Percentiles rank a stretch among this genome's conserved stretches.
Evolutionary conservation across 2,329 filamentous ascomycete genomes (phyloP).

Genomic region (Ampelomyces quisqualis): DNA sequence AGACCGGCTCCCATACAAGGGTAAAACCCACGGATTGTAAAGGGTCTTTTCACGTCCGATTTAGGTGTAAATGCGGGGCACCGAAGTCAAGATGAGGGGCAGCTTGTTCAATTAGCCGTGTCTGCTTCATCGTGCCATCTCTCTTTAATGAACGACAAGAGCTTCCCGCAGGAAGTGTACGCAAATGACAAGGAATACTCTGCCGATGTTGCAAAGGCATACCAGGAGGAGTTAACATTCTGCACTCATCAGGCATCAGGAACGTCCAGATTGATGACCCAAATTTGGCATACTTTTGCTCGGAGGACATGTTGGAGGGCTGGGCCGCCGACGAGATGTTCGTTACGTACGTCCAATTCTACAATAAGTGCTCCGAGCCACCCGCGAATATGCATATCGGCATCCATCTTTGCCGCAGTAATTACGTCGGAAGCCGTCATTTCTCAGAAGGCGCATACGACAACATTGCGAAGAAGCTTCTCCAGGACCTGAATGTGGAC

Average conservation of each 20-base stretch:
- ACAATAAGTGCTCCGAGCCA: conserved; percentile 68
- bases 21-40: conserved; percentile 10
- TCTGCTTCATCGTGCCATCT: conserved; percentile 71
- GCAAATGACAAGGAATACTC: conserved; percentile 52
- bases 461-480: conserved; percentile 48
- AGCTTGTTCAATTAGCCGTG: conserved; percentile 39
- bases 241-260: conserved; percentile 49
- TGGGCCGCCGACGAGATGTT: conserved; percentile 65
- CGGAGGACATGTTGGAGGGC: conserved; percentile 40
- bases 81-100: conserved; percentile 26
- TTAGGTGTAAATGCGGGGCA: conserved; percentile 28
- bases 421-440: conserved; percentile 50
- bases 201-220: conserved; percentile 49
- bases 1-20: conserved; percentile 10
- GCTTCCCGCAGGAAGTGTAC: conserved; percentile 50
- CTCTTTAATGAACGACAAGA: conserved; percentile 57
- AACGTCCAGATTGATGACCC: conserved; percentile 55
- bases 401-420: conserved; percentile 68
- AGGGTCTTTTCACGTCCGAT: conserved; percentile 14
- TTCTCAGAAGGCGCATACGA: conserved; percentile 53
- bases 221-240: conserved; percentile 50
- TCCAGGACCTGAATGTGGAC: conserved; percentile 45
- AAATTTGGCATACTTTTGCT: conserved; percentile 49
- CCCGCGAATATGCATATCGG: conserved; percentile 73
- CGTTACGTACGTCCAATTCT: conserved; percentile 73